A percentile compares a stretch with the other conserved stretches of the same genome.
phyloP scores from a whole-genome alignment of 495 filamentous ascomycete genomes.

The Hypomontagnella submonticulosa region DNA sequence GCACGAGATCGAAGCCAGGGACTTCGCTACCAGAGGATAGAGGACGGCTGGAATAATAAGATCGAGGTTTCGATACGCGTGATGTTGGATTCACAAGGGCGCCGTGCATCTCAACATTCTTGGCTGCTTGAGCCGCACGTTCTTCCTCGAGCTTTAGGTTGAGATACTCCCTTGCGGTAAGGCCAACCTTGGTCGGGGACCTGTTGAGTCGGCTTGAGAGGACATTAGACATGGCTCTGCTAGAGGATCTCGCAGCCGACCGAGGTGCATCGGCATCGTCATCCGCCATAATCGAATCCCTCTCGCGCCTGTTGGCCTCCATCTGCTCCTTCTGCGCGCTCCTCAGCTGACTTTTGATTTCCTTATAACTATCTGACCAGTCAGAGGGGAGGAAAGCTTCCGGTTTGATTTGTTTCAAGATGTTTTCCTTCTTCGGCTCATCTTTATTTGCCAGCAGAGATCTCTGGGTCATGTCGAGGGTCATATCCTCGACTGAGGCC shows the following conservation, averaged over 20 bases:
- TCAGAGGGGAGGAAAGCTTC: slow-evolving; percentile 22
- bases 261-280: slow-evolving; percentile 10
- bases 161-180: slow-evolving; percentile 9
- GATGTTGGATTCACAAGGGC: slow-evolving; percentile 20
- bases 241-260: slow-evolving; percentile 13
- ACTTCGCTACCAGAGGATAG: slow-evolving; percentile 37
- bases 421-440: background rate
- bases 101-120: slow-evolving; percentile 24
- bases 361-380: slow-evolving; percentile 37
- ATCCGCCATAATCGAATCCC: slow-evolving; percentile 25
- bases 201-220: slow-evolving; percentile 38
- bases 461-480: slow-evolving; percentile 38
- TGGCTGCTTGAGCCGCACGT: slow-evolving; percentile 15
- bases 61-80: slow-evolving; percentile 48
- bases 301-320: slow-evolving; percentile 43
- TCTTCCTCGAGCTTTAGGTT: slow-evolving; percentile 17
- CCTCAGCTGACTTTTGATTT: slow-evolving; percentile 30
- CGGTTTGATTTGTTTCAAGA: background rate
- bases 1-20: slow-evolving; percentile 51
- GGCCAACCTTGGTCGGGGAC: slow-evolving; percentile 7
- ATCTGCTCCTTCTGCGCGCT: slow-evolving; percentile 40
- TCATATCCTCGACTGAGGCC: slow-evolving; percentile 40
- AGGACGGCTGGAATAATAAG: slow-evolving; percentile 35
- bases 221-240: slow-evolving; percentile 35
- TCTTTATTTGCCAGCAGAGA: slow-evolving; percentile 30